Percentiles rank a stretch among this genome's conserved stretches.
These are phyloP conservation scores for Sambucus nigra DNA, from an alignment of 129 eudicot genomes.

Conservation along the genomic window DNA sequence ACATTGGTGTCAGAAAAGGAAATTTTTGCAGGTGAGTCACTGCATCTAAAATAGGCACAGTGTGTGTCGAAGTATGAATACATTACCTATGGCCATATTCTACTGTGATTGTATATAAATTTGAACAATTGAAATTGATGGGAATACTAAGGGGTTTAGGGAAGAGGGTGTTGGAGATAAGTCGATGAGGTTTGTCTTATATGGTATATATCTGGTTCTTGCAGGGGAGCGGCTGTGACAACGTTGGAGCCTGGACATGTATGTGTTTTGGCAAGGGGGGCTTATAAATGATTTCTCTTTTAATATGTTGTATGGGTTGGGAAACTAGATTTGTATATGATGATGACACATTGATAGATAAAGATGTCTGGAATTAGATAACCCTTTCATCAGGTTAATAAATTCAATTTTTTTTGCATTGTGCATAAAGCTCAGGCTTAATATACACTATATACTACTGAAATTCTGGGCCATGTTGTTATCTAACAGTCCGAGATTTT, in stretches of 20 bases:
- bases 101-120: not conserved
- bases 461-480: conserved; percentile 8
- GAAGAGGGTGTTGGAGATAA: conserved; percentile 48
- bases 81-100: conserved; percentile 8
- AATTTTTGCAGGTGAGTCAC: conserved; percentile 77
- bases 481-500: not conserved
- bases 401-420: conserved; percentile 14
- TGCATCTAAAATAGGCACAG: conserved; percentile 1
- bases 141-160: conserved; percentile 27
- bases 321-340: conserved; percentile 22
- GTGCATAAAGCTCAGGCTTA: conserved; percentile 14
- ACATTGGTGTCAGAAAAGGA: conserved; percentile 98
- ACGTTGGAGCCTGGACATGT: conserved; percentile 85
- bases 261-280: conserved; percentile 69
- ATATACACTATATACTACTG: not conserved
- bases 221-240: conserved; percentile 96
- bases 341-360: conserved; percentile 2
- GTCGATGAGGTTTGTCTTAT: conserved; percentile 94
- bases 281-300: conserved; percentile 35
- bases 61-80: not conserved
- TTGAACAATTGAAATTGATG: conserved; percentile 13
- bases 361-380: conserved; percentile 1
- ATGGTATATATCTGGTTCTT: conserved; percentile 93
- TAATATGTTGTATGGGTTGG: conserved; percentile 46
- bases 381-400: conserved; percentile 11